These are phyloP conservation scores for Coelastrella sp. DNA, from an alignment of 139 green algal genomes.

Conservation along the genomic window DNA sequence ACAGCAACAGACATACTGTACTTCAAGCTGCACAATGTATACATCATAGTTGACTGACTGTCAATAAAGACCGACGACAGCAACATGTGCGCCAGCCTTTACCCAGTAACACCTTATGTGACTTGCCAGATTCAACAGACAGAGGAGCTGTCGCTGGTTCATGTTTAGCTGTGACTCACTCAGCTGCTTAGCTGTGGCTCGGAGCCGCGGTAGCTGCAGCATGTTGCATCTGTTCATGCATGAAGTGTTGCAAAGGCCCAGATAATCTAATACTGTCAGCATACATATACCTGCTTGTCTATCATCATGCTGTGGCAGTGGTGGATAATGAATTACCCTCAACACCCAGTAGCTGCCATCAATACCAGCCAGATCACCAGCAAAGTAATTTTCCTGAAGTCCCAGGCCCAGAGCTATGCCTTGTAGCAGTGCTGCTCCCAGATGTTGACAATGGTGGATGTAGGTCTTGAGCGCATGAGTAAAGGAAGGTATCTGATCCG, in stretches of 20 bases:
- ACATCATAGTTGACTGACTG: background rate
- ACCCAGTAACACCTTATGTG: background rate
- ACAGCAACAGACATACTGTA: no score
- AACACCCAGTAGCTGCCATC: conserved; percentile 56
- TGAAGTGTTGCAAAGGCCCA: no score
- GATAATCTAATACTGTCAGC: no score
- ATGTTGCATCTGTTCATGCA: no score
- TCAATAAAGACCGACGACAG: background rate
- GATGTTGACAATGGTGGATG: conserved; percentile 43
- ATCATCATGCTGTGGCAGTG: conserved; percentile 44
- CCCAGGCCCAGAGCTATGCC: conserved; percentile 68
- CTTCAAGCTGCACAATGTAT: no score
- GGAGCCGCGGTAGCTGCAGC: background rate
- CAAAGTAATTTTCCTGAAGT: conserved; percentile 54
- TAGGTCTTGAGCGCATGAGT: conserved; percentile 50
- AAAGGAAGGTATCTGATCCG: conserved; percentile 57
- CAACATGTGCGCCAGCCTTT: background rate
- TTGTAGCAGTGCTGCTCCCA: conserved; percentile 61
- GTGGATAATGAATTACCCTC: conserved; percentile 71
- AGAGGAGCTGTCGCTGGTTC: no score
- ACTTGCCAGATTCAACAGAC: no score
- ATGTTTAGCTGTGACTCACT: no score
- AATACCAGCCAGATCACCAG: background rate
- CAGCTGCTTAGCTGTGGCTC: no score
- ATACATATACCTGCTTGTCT: conserved; percentile 8